Evolutionary conservation across 2,329 filamentous ascomycete species (phyloP), one percentile per base, ranked within the genome.

Genomic region (Teratosphaeria destructans): DNA sequence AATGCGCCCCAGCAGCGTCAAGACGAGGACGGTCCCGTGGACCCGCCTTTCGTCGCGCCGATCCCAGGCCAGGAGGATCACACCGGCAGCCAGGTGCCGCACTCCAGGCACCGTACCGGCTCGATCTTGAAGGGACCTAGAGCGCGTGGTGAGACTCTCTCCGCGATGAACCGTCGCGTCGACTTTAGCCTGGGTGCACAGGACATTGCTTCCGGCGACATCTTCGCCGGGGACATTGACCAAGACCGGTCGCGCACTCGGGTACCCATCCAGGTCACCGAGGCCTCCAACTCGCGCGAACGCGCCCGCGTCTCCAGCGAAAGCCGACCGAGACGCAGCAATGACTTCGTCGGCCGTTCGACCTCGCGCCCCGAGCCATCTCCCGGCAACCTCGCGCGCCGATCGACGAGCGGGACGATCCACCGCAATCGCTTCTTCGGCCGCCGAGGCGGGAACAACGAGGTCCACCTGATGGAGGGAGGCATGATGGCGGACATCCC

Each of bases 181-280:
- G 86, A 89, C 69, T 89, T 89, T 72, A 88, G 85, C 1, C 77
- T 88, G 2, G 86, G 86, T 34, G 65, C 64, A 12, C 79, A 76
- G 37, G 79, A 81, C 53, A 76, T 86, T 49, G 79, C 79, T 3
- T 77, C 81, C 1, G 78, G 77, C 35, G 84, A 87, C 63, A 75
- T 84, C 53, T 55, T 55, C 12, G 79, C 82, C 61, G 84, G 82
- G 54, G 86, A 89, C 66, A 81, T 88, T 0, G 86, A 84, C 67
- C 82, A 85, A 59, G 82, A 85, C 66, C 78, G 76, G 14, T 70
- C 75, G 27, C 70, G 72, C 57, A 64, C 74, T 60, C 74, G 77
- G 32, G 65, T 82, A 14, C 71, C 77, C 59, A 68, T 72, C n/a
- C 66, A 74, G 26, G 69, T 78, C 16, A 72, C 64, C 10, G 65